These are phyloP conservation scores for Venturia asperata DNA, from an alignment of 2,329 filamentous ascomycete species.

Conservation along the genomic window DNA sequence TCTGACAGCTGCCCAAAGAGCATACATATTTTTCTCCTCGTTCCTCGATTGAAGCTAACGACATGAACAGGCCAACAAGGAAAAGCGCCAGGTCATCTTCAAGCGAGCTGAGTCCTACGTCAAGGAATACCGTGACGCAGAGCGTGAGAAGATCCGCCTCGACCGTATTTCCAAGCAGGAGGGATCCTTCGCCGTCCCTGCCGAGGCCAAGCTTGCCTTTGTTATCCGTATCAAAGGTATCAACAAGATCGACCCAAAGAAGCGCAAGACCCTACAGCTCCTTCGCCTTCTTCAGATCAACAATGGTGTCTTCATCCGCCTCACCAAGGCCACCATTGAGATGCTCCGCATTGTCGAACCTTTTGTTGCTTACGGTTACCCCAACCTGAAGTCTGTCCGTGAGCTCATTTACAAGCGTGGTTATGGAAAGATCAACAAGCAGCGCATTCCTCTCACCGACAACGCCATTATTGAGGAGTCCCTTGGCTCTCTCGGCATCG, in stretches of 20 bases:
- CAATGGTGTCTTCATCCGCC: conserved; percentile 96
- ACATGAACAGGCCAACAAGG: conserved; percentile 74
- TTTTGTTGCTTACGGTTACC: conserved; percentile 98
- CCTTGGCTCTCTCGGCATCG: conserved; percentile 97
- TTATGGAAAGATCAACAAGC: conserved; percentile 64
- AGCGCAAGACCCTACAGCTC: conserved; percentile 99
- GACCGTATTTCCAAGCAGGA: conserved; percentile 81
- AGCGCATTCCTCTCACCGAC: conserved; percentile 92
- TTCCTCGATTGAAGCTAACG: conserved; percentile 28
- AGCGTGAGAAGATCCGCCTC: conserved; percentile 98
- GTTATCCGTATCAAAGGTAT: conserved; percentile 99
- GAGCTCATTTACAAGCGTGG: conserved; percentile 99
- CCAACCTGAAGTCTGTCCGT: conserved; percentile 97
- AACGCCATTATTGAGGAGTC: conserved; percentile 95
- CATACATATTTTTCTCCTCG: conserved; percentile 27
- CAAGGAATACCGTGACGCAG: conserved; percentile 96
- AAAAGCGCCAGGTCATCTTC: conserved; percentile 98
- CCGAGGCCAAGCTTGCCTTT: conserved; percentile 94
- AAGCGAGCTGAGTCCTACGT: conserved; percentile 99
- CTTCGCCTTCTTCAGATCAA: conserved; percentile 99
- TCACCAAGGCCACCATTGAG: conserved; percentile 95
- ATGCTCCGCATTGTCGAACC: conserved; percentile 99
- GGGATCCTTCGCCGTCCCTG: conserved; percentile 88
- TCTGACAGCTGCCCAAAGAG: conserved; percentile 55
- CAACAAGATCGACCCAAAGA: conserved; percentile 99